phyloP scores from a whole-genome alignment of 345 rosid genomes.

The Citrus glauca region DNA sequence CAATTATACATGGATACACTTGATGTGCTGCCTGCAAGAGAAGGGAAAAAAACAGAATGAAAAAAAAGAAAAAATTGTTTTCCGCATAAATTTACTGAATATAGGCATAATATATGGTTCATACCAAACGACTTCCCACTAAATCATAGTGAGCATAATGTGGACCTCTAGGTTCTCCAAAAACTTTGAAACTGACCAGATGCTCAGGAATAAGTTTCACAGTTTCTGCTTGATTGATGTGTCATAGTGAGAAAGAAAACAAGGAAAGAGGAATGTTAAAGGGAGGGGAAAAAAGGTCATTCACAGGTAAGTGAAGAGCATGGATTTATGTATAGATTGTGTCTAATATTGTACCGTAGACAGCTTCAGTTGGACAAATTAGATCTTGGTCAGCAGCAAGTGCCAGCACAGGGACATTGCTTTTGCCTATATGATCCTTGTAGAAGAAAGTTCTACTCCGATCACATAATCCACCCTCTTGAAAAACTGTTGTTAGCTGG shows the following conservation, averaged over 20 bases:
- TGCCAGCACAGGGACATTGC: conserved; percentile 72
- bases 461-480: conserved; percentile 55
- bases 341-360: conserved; percentile 44
- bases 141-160: conserved; percentile 86
- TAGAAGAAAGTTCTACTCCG: conserved; percentile 58
- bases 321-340: neutral
- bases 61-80: neutral
- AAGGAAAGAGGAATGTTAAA: neutral
- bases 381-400: conserved; percentile 81
- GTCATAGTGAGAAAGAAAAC: conserved; percentile 1
- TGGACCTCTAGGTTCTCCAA: conserved; percentile 74
- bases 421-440: conserved; percentile 63
- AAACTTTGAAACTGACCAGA: conserved; percentile 55
- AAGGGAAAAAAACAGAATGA: neutral
- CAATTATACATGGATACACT: conserved; percentile 52
- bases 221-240: conserved; percentile 54
- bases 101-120: neutral
- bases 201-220: conserved; percentile 60
- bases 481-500: conserved; percentile 67
- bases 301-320: neutral
- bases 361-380: conserved; percentile 84
- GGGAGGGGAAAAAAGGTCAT: neutral
- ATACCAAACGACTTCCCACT: conserved; percentile 64
- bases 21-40: conserved; percentile 48
- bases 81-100: too few species aligned